Conservation (phyloP, 2,329 filamentous ascomycete species). For the Fusarium devonianum region DNA sequence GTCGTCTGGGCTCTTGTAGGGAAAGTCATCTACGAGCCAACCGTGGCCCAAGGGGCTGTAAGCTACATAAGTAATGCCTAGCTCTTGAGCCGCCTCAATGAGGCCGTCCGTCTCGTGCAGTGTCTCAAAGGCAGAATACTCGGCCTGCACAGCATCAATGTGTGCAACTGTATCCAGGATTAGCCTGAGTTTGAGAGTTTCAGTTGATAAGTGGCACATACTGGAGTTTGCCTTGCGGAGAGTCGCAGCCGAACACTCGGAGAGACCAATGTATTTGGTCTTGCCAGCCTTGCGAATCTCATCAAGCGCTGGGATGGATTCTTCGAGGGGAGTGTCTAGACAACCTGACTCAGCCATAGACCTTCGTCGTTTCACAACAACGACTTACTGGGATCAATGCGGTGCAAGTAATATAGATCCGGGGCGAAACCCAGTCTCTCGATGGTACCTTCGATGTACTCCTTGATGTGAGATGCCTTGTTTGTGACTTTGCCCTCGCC, state of each 20-base stretch:
- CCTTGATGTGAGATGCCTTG: slow-evolving; percentile 54
- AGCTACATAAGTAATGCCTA: slow-evolving; percentile 53
- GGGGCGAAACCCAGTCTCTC: slow-evolving; percentile 56
- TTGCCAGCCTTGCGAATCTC: slow-evolving; percentile 54
- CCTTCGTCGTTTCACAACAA: background rate
- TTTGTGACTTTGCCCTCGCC: slow-evolving; percentile 49
- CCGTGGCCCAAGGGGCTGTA: slow-evolving; percentile 57
- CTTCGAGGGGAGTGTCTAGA: slow-evolving; percentile 52
- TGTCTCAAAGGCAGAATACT: slow-evolving; percentile 55
- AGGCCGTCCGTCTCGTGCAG: slow-evolving; percentile 50
- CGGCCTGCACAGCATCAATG: slow-evolving; percentile 55
- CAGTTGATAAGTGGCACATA: slow-evolving; percentile 28
- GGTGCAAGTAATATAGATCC: slow-evolving; percentile 54
- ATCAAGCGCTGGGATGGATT: slow-evolving; percentile 56
- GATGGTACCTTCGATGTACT: slow-evolving; percentile 58
- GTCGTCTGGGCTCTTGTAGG: slow-evolving; percentile 53
- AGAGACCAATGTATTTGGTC: slow-evolving; percentile 58
- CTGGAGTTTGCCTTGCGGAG: slow-evolving; percentile 54
- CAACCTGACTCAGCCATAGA: no score
- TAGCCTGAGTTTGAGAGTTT: background rate
- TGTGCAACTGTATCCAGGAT: slow-evolving; percentile 52
- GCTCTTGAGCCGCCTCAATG: slow-evolving; percentile 51
- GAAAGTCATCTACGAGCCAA: slow-evolving; percentile 55
- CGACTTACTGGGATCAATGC: slow-evolving; percentile 53
- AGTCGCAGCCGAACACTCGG: slow-evolving; percentile 55